Percentiles rank a stretch among this genome's conserved stretches.
Conservation (phyloP, 345 rosid genomes). For the Limnanthes douglasii region DNA sequence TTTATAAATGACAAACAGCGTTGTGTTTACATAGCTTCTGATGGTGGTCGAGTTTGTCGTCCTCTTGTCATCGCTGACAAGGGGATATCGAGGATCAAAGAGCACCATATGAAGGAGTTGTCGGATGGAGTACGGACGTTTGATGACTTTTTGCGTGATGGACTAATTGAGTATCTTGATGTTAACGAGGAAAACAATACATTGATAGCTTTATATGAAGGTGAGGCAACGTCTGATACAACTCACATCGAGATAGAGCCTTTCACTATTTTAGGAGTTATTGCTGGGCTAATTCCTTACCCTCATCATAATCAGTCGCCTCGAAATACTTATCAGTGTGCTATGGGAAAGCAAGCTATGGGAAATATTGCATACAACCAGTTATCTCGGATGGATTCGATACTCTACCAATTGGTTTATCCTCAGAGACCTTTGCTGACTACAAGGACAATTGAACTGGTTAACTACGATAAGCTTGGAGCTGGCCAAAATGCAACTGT, state of each 20-base stretch:
- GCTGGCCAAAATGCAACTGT: constrained; percentile 99
- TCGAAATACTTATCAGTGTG: constrained; percentile 97
- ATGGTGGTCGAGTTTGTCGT: constrained; percentile 98
- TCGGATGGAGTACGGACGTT: constrained; percentile 85
- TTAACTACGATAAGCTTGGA: constrained; percentile 92
- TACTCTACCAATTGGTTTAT: constrained; percentile 81
- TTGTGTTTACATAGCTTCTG: constrained; percentile 88
- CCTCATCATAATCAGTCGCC: constrained; percentile 99
- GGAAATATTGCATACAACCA: constrained; percentile 93
- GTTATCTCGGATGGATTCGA: constrained; percentile 76
- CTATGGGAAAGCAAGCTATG: constrained; percentile 99
- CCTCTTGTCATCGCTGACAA: constrained; percentile 94
- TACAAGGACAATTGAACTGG: constrained; percentile 95
- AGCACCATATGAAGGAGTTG: constrained; percentile 82
- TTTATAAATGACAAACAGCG: constrained; percentile 87
- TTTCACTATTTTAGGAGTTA: constrained; percentile 89
- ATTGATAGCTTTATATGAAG: constrained; percentile 85
- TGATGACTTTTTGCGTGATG: constrained; percentile 83
- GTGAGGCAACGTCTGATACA: constrained; percentile 48
- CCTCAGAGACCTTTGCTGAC: constrained; percentile 90
- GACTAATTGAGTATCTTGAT: constrained; percentile 87
- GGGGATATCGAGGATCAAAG: constrained; percentile 81
- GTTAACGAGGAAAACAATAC: constrained; percentile 98
- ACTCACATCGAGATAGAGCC: constrained; percentile 98
- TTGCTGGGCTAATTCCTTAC: constrained; percentile 88